Base-by-base conservation (phyloP, 257 asterid species). In the Buddleja alternifolia region DNA sequence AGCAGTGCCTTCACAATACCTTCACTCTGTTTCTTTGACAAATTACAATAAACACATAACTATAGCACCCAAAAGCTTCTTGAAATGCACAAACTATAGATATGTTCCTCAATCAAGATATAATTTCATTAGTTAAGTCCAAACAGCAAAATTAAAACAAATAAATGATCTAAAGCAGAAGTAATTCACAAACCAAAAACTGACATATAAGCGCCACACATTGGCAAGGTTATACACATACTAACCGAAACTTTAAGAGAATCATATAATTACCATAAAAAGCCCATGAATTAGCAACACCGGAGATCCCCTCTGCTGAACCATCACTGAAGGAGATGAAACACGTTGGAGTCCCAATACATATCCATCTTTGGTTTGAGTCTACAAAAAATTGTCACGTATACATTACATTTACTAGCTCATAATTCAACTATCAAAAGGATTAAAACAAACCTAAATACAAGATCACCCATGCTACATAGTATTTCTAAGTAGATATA, bases 271-370 rank as follows among this genome's bases (percentile, higher is more conserved):
- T 78, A 94, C 99, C 97, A 84, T 89, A 69, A 87, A 79, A 69
- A 94, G 94, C 52, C 99, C 99, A 80, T 94, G 99, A 53, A 94
- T 65, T 24, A 94, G 95, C 81, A 94, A 78, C 66, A 91, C 96
- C 0, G 99, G 97, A 67, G 84, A 81, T 47, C 88, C 78, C 50
- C 20, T 73, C 66, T 72, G 67, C 19, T 63, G 77, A 57, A 78
- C 55, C 66, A 44, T 23, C n/a, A 63, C 76, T 10, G 86, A 78
- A 72, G 82, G 81, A 66, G 96, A 80, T 23, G 96, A 79, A 62
- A 90, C 97, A 21, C 96, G 96, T 73, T 93, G 99, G 72, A 93
- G 89, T 14, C 97, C 99, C 77, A 93, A 81, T 36, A 90, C 32
- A 79, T 67, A 93, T 24, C 97, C 99, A 86, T 94, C 99, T 73